A percentile compares a stretch with the other conserved stretches of the same genome.
Conservation (phyloP, 1,284 basidiomycete genomes). For the Vanrija sp. region DNA sequence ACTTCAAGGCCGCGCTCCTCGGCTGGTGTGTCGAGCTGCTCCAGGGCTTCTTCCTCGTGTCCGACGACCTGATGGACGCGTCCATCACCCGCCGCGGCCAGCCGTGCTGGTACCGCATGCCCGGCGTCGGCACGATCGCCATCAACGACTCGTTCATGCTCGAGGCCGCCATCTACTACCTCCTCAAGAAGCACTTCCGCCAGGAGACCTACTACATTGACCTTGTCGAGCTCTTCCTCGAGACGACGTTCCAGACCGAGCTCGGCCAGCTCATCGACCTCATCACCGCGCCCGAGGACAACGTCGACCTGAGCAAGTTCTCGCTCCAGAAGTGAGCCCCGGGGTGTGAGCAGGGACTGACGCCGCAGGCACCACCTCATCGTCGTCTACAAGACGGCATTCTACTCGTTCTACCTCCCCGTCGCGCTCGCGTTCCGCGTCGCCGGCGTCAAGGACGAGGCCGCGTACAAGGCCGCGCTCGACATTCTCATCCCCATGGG, state of each 20-base stretch:
- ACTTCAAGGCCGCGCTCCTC: conserved; percentile 80
- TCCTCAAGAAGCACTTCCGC: conserved; percentile 86
- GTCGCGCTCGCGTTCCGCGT: conserved; percentile 88
- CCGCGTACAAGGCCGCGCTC: conserved; percentile 73
- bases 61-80: conserved; percentile 96
- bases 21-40: conserved; percentile 98
- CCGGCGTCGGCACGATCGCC: conserved; percentile 76
- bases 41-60: conserved; percentile 96
- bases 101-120: conserved; percentile 87
- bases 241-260: conserved; percentile 92
- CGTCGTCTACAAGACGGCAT: conserved; percentile 96
- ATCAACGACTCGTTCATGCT: conserved; percentile 98
- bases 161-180: conserved; percentile 85
- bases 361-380: conserved; percentile 75
- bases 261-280: conserved; percentile 94
- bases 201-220: conserved; percentile 77
- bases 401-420: conserved; percentile 98
- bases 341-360: neutral
- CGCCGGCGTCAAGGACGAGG: conserved; percentile 62
- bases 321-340: conserved; percentile 64
- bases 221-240: conserved; percentile 85
- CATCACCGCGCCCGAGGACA: conserved; percentile 88
- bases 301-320: conserved; percentile 83
- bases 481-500: conserved; percentile 88
- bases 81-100: conserved; percentile 95